Percentiles rank a stretch among this genome's conserved stretches.
Conservation (phyloP, 257 asterid genomes). For the Hygrophila difformis region DNA sequence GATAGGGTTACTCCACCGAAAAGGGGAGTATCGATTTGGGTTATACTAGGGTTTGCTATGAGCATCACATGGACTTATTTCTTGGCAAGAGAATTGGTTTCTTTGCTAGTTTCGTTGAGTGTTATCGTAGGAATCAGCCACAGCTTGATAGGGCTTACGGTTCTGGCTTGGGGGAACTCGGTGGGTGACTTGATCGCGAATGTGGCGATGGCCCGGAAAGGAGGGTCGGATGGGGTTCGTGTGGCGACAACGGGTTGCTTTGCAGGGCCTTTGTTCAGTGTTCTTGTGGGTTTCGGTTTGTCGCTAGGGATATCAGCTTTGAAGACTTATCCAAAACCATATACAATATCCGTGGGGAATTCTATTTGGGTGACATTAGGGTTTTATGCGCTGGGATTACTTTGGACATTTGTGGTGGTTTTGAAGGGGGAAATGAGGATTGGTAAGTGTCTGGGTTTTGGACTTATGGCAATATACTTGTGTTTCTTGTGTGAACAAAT, state of each 20-base stretch:
- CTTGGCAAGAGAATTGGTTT: slow-evolving; percentile 1
- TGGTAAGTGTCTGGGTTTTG: neutral
- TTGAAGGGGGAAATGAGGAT: neutral
- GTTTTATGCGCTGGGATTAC: neutral
- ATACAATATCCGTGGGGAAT: neutral
- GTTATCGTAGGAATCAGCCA: neutral
- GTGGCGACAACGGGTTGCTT: slow-evolving; percentile 5
- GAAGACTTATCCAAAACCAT: neutral
- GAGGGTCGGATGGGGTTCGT: neutral
- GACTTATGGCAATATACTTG: neutral
- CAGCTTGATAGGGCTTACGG: neutral
- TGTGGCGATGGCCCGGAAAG: neutral
- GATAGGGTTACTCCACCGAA: neutral
- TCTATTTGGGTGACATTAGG: neutral
- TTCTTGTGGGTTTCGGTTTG: neutral
- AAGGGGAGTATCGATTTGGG: neutral
- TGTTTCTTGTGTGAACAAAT: too few relatives aligned
- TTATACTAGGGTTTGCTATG: slow-evolving; percentile 2
- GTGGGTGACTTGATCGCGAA: slow-evolving; percentile 3
- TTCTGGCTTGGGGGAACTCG: slow-evolving; percentile 13
- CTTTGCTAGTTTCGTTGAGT: neutral
- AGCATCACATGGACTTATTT: slow-evolving; percentile 8
- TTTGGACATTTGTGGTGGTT: neutral
- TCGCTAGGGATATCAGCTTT: neutral
- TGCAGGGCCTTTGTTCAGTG: slow-evolving; percentile 9